Percentiles rank a stretch among this genome's conserved stretches.
Evolutionary conservation across 768 basidiomycete species (phyloP).

Genomic region (Saitozyma podzolica): DNA sequence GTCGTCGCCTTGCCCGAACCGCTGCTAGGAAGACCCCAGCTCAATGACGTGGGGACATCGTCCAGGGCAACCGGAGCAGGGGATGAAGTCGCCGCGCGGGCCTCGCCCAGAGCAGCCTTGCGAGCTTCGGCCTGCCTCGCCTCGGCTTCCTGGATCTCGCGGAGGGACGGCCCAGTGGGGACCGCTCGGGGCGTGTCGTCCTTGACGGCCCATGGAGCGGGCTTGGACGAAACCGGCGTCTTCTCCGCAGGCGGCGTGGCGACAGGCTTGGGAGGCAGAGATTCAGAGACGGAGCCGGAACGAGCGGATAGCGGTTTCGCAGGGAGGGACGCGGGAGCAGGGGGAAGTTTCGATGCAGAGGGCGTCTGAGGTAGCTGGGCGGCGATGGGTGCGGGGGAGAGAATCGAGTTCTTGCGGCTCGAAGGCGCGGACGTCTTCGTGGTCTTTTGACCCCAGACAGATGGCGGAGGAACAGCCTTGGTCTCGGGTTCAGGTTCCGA

Average conservation of each 20-base stretch:
- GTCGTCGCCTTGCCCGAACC: conserved; percentile 11
- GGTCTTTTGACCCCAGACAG: conserved; percentile 34
- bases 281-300: conserved; percentile 1
- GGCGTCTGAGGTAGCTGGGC: conserved; percentile 56
- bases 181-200: conserved; percentile 59
- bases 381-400: conserved; percentile 33
- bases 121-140: conserved; percentile 72
- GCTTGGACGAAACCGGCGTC: conserved; percentile 16
- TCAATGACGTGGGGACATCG: conserved; percentile 23
- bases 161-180: conserved; percentile 64
- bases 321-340: conserved; percentile 34
- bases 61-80: conserved; percentile 53
- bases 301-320: conserved; percentile 22
- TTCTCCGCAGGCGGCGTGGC: not conserved
- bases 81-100: conserved; percentile 73
- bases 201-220: conserved; percentile 55
- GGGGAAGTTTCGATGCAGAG: conserved; percentile 52
- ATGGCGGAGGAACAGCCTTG: conserved; percentile 18
- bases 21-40: conserved; percentile 51
- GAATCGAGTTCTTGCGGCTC: conserved; percentile 27
- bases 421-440: conserved; percentile 15
- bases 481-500: conserved; percentile 16
- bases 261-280: conserved; percentile 4
- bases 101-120: conserved; percentile 71
- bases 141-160: conserved; percentile 95